Evolutionary conservation across 2,329 filamentous ascomycete genomes (phyloP).

Genomic region (Cladosporium austrohemisphaericum): DNA sequence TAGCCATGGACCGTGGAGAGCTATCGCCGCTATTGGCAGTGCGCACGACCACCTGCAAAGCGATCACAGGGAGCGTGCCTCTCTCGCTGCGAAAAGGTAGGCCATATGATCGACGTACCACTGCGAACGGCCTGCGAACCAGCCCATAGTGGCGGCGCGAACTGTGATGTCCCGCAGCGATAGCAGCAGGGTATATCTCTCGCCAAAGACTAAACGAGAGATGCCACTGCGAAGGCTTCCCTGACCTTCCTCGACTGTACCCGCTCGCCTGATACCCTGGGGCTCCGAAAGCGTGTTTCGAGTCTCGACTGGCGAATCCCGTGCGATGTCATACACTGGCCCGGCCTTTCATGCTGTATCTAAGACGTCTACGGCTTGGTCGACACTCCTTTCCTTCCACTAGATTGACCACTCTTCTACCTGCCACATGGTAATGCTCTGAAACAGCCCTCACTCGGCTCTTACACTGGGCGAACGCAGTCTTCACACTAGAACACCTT

Average conservation of each 20-base stretch:
- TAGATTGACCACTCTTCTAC: conserved; percentile 2
- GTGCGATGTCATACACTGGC: conserved; percentile 12
- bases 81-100: conserved; percentile 3
- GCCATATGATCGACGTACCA: conserved; percentile 8
- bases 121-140: conserved; percentile 1
- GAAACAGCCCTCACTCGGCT: conserved; percentile 6
- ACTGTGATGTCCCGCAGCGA: background rate
- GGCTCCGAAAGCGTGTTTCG: conserved; percentile 12
- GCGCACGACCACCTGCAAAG: conserved; percentile 7
- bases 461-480: conserved; percentile 2
- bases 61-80: conserved; percentile 7
- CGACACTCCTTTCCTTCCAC: conserved; percentile 2
- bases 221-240: background rate
- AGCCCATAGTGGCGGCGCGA: conserved; percentile 6
- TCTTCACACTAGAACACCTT: background rate
- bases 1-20: conserved; percentile 5
- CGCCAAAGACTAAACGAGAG: background rate
- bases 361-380: background rate
- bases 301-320: conserved; percentile 3
- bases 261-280: conserved; percentile 5
- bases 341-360: conserved; percentile 10
- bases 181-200: background rate
- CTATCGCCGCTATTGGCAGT: conserved; percentile 7
- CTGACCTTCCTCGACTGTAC: conserved; percentile 1
- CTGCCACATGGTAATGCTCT: conserved; percentile 5